Percentiles rank a stretch among this genome's conserved stretches.
These are phyloP conservation scores for Neonectria sp. DNA, from an alignment of 2,329 filamentous ascomycete genomes.

Conservation along the genomic window DNA sequence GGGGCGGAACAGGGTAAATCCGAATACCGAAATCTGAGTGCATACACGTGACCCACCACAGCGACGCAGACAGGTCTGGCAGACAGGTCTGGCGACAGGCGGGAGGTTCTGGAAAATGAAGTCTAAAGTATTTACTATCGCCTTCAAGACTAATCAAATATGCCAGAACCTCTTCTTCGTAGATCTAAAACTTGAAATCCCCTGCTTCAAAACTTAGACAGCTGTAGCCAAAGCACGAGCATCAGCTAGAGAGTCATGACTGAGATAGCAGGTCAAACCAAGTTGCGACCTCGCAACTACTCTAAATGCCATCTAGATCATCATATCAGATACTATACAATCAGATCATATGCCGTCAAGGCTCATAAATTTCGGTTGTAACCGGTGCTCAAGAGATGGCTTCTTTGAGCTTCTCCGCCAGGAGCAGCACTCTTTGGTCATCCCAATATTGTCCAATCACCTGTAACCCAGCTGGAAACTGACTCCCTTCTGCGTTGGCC, in stretches of 20 bases:
- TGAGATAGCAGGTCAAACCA: not conserved
- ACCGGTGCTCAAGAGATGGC: conserved; percentile 42
- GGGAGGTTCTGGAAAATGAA: too few species aligned
- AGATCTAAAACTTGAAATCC: too few species aligned
- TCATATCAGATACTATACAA: conserved; percentile 37
- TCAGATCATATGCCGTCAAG: conserved; percentile 24
- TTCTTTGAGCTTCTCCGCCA: conserved; percentile 65
- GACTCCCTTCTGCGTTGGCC: conserved; percentile 50
- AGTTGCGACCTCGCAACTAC: not conserved
- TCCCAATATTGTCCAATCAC: conserved; percentile 87
- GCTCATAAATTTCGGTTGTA: conserved; percentile 25
- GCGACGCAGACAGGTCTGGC: not conserved
- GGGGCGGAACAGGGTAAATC: conserved; percentile 35
- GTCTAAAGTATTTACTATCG: too few species aligned
- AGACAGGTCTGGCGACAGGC: too few species aligned
- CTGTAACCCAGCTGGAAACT: conserved; percentile 73
- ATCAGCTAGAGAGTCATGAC: not conserved
- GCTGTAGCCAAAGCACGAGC: not conserved
- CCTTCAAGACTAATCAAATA: not conserved
- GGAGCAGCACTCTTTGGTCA: conserved; percentile 73
- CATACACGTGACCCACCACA: not conserved
- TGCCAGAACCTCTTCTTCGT: too few species aligned
- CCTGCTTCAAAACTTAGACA: not conserved
- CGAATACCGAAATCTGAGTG: conserved; percentile 6
- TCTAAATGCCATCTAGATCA: conserved; percentile 18